Base-by-base conservation (phyloP, 768 basidiomycete species). In the Tubosaeta sp. region DNA sequence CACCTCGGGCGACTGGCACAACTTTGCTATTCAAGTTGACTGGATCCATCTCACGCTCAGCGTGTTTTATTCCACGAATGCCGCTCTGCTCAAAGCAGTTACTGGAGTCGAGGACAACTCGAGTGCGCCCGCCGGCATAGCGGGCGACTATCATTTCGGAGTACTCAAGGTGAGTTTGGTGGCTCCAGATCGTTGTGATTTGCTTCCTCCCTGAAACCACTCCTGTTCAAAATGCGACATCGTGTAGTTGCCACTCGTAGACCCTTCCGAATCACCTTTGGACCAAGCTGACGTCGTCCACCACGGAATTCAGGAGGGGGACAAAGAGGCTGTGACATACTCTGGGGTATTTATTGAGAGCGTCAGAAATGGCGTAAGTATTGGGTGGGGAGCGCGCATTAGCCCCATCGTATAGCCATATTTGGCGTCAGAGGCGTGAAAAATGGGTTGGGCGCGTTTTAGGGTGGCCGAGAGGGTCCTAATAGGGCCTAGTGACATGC, bases 81-180 rank as follows among this genome's bases (percentile, higher is more conserved):
- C 51, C 4, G 32, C 48, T 6, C 62, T 65, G 0, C 72, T 84
- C 7, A 53, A 64, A 44, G 60, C 71, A 4, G 82, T 83, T 16
- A 76, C 76, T 2, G 59, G 60, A 7, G 63, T 72, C 1, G 56
- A 71, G 24, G 64, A 69, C 8, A 84, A 82, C 58, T 60, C 63
- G 40, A 72, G 72, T 14, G 69, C 66, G 3, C 57, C 67, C 6
- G 36, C 59, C 3, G 81, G 80, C 4, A 48, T 71, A n/a, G 65
- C 63, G 10, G 81, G 83, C 8, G 80, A 84, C 44, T 82, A 80
- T 69, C 82, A 83, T 59, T 76, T 83, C 55, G 81, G 78, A 2
- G 59, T 83, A 4, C 66, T 84, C 44, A 84, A 84, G 74, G 80
- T 81, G 30, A 31, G 68, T 58, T 36, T 10, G 36, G n/a, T 30